Evolutionary conservation across 139 green algal species (phyloP).

Genomic region (Chlamydomonas sphaeroides): DNA sequence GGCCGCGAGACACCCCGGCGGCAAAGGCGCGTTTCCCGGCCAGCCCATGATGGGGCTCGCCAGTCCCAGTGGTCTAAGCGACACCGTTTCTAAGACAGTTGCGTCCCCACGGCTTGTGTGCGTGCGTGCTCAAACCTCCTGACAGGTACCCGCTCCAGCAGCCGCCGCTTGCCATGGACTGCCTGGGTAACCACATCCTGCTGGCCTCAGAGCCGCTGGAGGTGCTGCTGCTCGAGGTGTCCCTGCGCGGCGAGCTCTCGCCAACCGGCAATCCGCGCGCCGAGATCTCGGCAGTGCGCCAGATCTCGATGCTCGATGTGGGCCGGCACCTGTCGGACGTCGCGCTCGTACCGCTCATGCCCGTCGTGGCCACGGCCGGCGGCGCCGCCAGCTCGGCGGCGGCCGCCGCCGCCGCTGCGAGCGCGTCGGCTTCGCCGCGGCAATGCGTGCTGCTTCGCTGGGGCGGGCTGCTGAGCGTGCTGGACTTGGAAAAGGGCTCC

Average conservation of each 20-base stretch:
- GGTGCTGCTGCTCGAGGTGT: conserved; percentile 80
- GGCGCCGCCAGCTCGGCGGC: not conserved
- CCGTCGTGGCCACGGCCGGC: not conserved
- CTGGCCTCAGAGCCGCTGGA: conserved; percentile 82
- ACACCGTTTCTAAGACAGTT: too few relatives aligned
- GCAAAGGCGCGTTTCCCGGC: too few relatives aligned
- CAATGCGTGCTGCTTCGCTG: conserved; percentile 87
- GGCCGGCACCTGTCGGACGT: conserved; percentile 62
- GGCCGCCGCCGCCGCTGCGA: not conserved
- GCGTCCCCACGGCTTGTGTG: too few relatives aligned
- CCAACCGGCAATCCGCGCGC: conserved; percentile 59
- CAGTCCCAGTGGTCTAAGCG: too few relatives aligned
- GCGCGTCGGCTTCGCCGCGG: conserved; percentile 27
- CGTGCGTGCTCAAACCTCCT: too few relatives aligned
- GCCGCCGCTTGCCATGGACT: conserved; percentile 87
- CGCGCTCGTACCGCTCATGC: conserved; percentile 46
- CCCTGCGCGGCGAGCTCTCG: conserved; percentile 62
- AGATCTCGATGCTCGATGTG: conserved; percentile 87
- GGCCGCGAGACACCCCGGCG: too few relatives aligned
- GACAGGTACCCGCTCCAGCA: conserved; percentile 51
- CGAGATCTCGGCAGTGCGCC: conserved; percentile 59
- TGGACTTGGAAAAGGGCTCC: conserved; percentile 84
- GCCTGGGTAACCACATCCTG: conserved; percentile 75
- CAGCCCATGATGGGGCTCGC: too few relatives aligned
- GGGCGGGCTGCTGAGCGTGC: conserved; percentile 84